Evolutionary conservation across 73 alveolate genomes (phyloP).

Genomic region (Tetrahymena borealis): DNA sequence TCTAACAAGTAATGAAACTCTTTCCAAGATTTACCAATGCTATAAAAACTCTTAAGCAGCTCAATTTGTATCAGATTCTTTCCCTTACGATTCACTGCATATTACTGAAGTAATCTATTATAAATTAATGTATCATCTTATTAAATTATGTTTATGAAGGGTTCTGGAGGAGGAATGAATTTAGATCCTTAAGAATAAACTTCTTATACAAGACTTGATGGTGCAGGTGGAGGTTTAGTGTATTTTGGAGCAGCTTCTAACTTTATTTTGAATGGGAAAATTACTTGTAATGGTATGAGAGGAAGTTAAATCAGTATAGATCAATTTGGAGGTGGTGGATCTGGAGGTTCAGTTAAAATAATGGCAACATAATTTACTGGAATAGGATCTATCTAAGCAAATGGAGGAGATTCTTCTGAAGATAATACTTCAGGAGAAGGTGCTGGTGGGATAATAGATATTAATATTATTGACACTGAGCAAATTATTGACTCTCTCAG

Average conservation of each 20-base stretch:
- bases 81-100: neutral
- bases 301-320: neutral
- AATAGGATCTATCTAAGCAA: neutral
- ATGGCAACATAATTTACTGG: neutral
- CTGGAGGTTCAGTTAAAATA: constrained; percentile 18
- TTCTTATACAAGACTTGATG: neutral
- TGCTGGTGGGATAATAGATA: constrained; percentile 20
- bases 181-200: neutral
- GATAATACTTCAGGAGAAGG: constrained; percentile 29
- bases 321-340: constrained; percentile 31
- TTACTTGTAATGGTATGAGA: constrained; percentile 7
- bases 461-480: neutral
- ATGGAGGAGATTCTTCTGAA: constrained; percentile 14
- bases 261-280: neutral
- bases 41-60: neutral
- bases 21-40: neutral
- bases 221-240: constrained; percentile 36
- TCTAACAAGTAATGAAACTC: neutral
- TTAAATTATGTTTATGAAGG: neutral
- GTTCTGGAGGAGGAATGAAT: neutral
- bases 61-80: neutral
- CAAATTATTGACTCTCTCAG: neutral
- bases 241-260: neutral
- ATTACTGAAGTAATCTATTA: neutral
- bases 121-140: neutral